Percentiles rank a stretch among this genome's conserved stretches.
Evolutionary conservation across 2,329 filamentous ascomycete species (phyloP).

Genomic region (Diaporthe ampelina): DNA sequence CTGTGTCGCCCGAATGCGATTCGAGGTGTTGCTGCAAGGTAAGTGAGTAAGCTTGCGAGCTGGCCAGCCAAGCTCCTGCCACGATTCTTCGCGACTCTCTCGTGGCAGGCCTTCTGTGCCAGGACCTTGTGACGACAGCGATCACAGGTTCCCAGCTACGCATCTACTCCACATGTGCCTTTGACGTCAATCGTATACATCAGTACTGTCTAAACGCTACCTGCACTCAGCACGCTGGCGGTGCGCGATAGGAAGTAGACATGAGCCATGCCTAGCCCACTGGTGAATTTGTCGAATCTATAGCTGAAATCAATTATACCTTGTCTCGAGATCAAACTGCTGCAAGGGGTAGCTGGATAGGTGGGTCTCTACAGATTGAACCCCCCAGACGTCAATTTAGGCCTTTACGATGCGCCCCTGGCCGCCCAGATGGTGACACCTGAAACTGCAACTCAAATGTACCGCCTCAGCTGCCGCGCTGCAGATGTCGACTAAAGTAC

Average conservation of each 20-base stretch:
- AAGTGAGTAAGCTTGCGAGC: not conserved
- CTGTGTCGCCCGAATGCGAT: not conserved
- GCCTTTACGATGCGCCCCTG: conserved; percentile 2
- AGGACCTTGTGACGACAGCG: not conserved
- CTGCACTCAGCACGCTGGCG: not conserved
- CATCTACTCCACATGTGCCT: not conserved
- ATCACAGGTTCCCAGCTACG: not conserved
- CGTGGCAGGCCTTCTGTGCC: not conserved
- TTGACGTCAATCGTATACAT: not conserved
- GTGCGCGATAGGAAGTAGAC: not conserved
- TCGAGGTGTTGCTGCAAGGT: not conserved
- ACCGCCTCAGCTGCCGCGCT: not conserved
- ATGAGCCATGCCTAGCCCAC: not conserved
- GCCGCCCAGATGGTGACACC: conserved; percentile 10
- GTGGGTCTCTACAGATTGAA: conserved; percentile 25
- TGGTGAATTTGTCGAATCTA: conserved; percentile 2
- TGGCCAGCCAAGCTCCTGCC: not conserved
- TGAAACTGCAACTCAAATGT: conserved; percentile 13
- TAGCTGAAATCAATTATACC: conserved; percentile 21
- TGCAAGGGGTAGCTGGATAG: conserved; percentile 10
- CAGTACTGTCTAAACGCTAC: not conserved
- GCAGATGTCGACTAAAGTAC: conserved; percentile 10
- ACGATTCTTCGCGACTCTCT: not conserved
- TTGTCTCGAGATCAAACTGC: conserved; percentile 13
- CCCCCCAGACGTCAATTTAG: conserved; percentile 29